Evolutionary conservation across 768 basidiomycete genomes (phyloP).

Genomic region (Coprinopsis marcescibilis): DNA sequence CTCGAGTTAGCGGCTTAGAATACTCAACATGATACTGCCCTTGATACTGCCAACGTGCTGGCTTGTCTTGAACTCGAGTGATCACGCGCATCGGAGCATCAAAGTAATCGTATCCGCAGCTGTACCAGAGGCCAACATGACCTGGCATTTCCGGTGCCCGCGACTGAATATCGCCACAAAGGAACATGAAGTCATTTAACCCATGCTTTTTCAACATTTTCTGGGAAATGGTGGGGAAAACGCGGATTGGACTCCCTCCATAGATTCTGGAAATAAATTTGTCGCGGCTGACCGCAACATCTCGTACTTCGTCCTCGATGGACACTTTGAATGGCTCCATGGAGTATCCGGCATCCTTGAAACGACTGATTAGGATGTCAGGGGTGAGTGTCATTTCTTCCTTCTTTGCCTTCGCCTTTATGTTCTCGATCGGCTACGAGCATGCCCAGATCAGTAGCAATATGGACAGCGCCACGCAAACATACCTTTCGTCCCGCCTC

Average conservation of each 20-base stretch:
- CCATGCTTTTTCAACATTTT: constrained; percentile 18
- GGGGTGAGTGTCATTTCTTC: no score
- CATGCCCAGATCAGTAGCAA: no score
- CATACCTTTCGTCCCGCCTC: no score
- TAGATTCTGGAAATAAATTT: constrained; percentile 19
- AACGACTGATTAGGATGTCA: no score
- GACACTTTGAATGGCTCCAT: no score
- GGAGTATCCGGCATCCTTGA: no score
- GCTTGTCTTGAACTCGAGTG: constrained; percentile 22
- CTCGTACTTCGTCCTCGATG: no score
- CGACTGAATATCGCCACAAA: constrained; percentile 19
- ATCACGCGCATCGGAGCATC: constrained; percentile 23
- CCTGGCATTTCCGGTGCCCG: constrained; percentile 25
- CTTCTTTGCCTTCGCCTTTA: no score
- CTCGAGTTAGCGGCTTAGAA: constrained; percentile 32
- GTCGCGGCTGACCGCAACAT: constrained; percentile 2
- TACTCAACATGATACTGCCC: constrained; percentile 29
- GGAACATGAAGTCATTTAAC: constrained; percentile 24
- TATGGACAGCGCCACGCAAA: no score
- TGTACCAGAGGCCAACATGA: constrained; percentile 22
- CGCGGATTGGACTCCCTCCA: constrained; percentile 18
- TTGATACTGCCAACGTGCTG: constrained; percentile 23
- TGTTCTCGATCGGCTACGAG: no score
- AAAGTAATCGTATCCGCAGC: no score
- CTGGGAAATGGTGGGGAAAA: constrained; percentile 14